These are phyloP conservation scores for Colletotrichum sojae DNA, from an alignment of 2,329 filamentous ascomycete species.

Conservation along the genomic window DNA sequence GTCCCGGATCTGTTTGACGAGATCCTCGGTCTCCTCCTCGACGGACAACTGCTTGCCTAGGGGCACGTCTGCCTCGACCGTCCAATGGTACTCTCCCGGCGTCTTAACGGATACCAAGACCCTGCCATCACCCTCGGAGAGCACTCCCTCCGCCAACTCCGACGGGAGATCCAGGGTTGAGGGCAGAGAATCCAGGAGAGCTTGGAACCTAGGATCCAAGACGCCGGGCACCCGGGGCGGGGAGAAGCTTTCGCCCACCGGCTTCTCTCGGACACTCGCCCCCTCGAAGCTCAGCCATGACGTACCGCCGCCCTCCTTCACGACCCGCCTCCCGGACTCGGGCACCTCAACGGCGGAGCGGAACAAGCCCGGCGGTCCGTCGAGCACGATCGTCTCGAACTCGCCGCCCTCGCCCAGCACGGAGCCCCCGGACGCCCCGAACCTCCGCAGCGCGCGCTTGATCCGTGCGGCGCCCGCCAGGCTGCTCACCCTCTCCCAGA, in stretches of 20 bases:
- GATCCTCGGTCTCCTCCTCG: slow-evolving; percentile 61
- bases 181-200: slow-evolving; percentile 54
- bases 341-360: slow-evolving; percentile 76
- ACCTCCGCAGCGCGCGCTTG: slow-evolving; percentile 72
- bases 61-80: slow-evolving; percentile 50
- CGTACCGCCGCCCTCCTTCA: slow-evolving; percentile 81
- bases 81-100: slow-evolving; percentile 52
- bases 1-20: slow-evolving; percentile 61
- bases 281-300: slow-evolving; percentile 77
- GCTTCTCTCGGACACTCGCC: slow-evolving; percentile 67
- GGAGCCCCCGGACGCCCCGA: slow-evolving; percentile 78
- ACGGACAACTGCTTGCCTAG: slow-evolving; percentile 50
- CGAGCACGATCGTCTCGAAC: slow-evolving; percentile 92
- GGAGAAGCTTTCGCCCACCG: slow-evolving; percentile 22
- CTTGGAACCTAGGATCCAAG: slow-evolving; percentile 74
- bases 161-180: background rate
- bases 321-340: slow-evolving; percentile 64
- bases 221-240: slow-evolving; percentile 72
- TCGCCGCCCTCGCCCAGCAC: slow-evolving; percentile 94
- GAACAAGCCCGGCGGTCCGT: slow-evolving; percentile 83
- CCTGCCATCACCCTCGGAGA: background rate
- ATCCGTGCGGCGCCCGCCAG: slow-evolving; percentile 61
- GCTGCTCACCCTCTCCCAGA: slow-evolving; percentile 86
- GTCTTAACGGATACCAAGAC: slow-evolving; percentile 3
- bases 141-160: background rate